These are phyloP conservation scores for Fraxinus xanthoxyloides DNA, from an alignment of 305 asterid genomes.

Conservation along the genomic window DNA sequence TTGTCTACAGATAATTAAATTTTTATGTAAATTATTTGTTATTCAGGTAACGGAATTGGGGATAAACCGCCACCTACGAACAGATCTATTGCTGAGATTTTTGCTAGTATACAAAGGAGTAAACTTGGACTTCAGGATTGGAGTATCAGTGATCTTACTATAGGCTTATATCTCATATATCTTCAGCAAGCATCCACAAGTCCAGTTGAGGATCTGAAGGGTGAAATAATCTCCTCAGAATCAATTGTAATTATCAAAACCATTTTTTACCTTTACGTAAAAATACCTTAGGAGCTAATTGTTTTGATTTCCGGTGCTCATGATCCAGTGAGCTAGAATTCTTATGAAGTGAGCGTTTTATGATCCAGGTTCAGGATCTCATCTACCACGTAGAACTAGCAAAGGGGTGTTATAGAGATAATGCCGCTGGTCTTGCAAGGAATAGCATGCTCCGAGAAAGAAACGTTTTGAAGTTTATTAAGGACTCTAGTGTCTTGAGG, in stretches of 20 bases:
- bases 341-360: conserved; percentile 16
- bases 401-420: conserved; percentile 80
- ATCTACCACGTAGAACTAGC: conserved; percentile 86
- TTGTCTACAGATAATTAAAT: neutral
- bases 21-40: neutral
- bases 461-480: conserved; percentile 68
- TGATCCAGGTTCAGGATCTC: conserved; percentile 74
- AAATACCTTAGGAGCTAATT: neutral
- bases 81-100: conserved; percentile 43
- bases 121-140: conserved; percentile 53
- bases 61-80: conserved; percentile 40
- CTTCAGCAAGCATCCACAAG: conserved; percentile 46
- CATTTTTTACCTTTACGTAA: neutral
- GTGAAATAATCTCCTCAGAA: conserved; percentile 37
- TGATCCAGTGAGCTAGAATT: conserved; percentile 6
- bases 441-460: conserved; percentile 83
- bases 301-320: neutral
- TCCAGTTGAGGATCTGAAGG: conserved; percentile 39
- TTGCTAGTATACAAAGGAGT: conserved; percentile 47
- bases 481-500: conserved; percentile 67
- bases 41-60: conserved; percentile 35
- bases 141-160: conserved; percentile 55
- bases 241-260: conserved; percentile 25
- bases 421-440: conserved; percentile 61
- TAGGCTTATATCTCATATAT: conserved; percentile 49